These are phyloP conservation scores for Colletotrichum musae DNA, from an alignment of 2,329 filamentous ascomycete genomes.

Conservation along the genomic window DNA sequence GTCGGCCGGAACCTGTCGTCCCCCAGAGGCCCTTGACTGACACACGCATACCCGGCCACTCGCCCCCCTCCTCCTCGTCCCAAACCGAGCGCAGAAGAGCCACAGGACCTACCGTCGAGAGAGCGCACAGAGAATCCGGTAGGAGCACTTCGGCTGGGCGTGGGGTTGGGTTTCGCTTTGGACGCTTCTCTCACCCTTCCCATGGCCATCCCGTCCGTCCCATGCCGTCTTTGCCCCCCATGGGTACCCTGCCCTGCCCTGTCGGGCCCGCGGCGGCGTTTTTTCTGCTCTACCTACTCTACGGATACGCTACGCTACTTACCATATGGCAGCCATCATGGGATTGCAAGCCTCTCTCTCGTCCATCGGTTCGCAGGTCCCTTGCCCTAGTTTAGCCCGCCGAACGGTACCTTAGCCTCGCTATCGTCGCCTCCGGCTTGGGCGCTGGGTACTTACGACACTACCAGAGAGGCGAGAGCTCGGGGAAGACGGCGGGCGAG, in stretches of 20 bases:
- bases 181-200: background rate
- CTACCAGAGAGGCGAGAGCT: background rate
- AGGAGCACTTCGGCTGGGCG: conserved; percentile 33
- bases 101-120: conserved; percentile 19
- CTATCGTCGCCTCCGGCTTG: background rate
- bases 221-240: background rate
- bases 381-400: conserved; percentile 23
- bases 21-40: conserved; percentile 32
- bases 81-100: conserved; percentile 27
- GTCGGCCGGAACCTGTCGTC: conserved; percentile 25
- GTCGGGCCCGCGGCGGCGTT: background rate
- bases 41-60: conserved; percentile 38
- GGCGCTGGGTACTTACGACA: background rate
- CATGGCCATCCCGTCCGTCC: conserved; percentile 3
- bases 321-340: conserved; percentile 10
- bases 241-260: conserved; percentile 6
- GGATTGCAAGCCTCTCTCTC: conserved; percentile 16
- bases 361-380: conserved; percentile 5
- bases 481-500: conserved; percentile 14
- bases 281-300: background rate
- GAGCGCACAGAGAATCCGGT: conserved; percentile 36
- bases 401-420: conserved; percentile 28
- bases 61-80: background rate
- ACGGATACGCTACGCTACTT: conserved; percentile 8
- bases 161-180: conserved; percentile 39